phyloP scores from a whole-genome alignment of 192 early-diverging fungal species.

The Obelidium mucronatum region DNA sequence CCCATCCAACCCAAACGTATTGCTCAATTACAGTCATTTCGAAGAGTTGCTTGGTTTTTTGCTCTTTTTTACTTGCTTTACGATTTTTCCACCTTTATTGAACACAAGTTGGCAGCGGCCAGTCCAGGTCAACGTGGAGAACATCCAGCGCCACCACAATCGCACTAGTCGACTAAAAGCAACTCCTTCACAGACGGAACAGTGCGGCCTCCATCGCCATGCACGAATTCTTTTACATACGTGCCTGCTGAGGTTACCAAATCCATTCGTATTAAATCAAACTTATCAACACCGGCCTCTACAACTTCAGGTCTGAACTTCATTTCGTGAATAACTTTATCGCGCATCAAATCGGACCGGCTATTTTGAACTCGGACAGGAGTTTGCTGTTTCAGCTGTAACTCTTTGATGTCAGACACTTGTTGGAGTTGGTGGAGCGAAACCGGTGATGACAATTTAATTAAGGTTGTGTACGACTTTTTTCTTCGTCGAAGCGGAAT shows the following conservation, averaged over 20 bases:
- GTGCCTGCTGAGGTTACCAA: slow-evolving; percentile 88
- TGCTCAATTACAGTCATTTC: background rate
- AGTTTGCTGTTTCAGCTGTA: slow-evolving; percentile 53
- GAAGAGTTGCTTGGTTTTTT: background rate
- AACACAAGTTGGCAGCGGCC: slow-evolving; percentile 64
- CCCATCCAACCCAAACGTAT: background rate
- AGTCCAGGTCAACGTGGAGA: slow-evolving; percentile 82
- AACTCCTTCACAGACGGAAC: slow-evolving; percentile 70
- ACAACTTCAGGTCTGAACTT: slow-evolving; percentile 5
- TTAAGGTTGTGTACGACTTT: slow-evolving; percentile 50
- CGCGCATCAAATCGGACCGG: slow-evolving; percentile 53
- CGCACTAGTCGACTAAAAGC: slow-evolving; percentile 65
- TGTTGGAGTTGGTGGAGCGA: slow-evolving; percentile 22
- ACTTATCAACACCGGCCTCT: slow-evolving; percentile 6
- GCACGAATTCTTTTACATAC: slow-evolving; percentile 95
- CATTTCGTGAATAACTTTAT: slow-evolving; percentile 53
- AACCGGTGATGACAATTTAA: slow-evolving; percentile 39
- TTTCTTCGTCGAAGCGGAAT: slow-evolving; percentile 52
- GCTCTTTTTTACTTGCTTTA: background rate
- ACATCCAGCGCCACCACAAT: slow-evolving; percentile 88
- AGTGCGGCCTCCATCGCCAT: slow-evolving; percentile 89
- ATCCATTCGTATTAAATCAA: slow-evolving; percentile 53
- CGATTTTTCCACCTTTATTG: too few species aligned
- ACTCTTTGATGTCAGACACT: slow-evolving; percentile 31
- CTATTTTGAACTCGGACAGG: slow-evolving; percentile 52